These are phyloP conservation scores for Nicotiana sylvestris DNA, from an alignment of 257 asterid species.

Conservation along the genomic window DNA sequence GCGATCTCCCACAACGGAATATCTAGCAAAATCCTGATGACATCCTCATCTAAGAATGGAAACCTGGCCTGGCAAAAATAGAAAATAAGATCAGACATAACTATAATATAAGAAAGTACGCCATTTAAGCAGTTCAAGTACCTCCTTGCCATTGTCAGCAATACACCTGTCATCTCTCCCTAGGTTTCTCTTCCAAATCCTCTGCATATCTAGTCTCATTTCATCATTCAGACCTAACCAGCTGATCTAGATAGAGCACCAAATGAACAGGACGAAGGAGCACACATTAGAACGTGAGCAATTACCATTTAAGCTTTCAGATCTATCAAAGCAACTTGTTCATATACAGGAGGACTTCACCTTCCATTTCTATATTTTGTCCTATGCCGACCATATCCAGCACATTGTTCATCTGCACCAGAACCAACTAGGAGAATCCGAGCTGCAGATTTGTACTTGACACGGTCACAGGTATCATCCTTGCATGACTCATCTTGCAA, in stretches of 20 bases:
- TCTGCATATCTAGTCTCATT: constrained; percentile 91
- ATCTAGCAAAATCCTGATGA: constrained; percentile 71
- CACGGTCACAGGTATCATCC: constrained; percentile 20
- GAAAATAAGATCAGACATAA: neutral
- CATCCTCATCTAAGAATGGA: constrained; percentile 93
- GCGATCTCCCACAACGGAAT: constrained; percentile 92
- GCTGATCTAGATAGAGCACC: constrained; percentile 26
- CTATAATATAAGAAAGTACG: neutral
- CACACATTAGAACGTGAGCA: neutral
- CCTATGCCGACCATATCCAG: constrained; percentile 96
- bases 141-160: constrained; percentile 94
- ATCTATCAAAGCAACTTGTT: no score
- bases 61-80: constrained; percentile 62
- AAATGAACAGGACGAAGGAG: neutral
- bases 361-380: constrained; percentile 80
- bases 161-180: constrained; percentile 97
- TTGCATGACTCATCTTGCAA: constrained; percentile 22
- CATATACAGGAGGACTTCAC: constrained; percentile 23
- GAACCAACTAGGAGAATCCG: constrained; percentile 89
- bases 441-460: constrained; percentile 61
- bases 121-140: constrained; percentile 19
- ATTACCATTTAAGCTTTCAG: neutral
- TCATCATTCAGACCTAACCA: constrained; percentile 89
- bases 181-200: constrained; percentile 97
- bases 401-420: constrained; percentile 99